Evolutionary conservation across 108 stramenopile species (phyloP).

Genomic region (Cylindrotheca fusiformis): DNA sequence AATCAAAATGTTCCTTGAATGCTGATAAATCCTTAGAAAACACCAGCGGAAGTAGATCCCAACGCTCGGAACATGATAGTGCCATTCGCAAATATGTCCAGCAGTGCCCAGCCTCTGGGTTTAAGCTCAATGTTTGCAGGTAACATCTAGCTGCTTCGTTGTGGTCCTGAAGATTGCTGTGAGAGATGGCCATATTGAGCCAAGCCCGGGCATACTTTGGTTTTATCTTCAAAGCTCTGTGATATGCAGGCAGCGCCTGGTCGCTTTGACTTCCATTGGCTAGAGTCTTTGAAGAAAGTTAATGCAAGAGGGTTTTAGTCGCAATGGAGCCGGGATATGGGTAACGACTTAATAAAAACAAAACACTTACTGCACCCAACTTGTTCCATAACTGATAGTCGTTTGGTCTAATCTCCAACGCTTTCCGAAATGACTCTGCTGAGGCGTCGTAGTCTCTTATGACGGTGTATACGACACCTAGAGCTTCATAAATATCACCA

Average conservation of each 20-base stretch:
- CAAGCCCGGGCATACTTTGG: constrained; percentile 94
- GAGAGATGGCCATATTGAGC: constrained; percentile 97
- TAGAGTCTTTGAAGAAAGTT: constrained; percentile 44
- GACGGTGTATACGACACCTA: constrained; percentile 94
- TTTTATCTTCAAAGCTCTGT: constrained; percentile 76
- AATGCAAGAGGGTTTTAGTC: neutral
- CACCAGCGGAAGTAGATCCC: constrained; percentile 86
- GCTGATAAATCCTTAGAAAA: constrained; percentile 69
- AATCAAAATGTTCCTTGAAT: constrained; percentile 79
- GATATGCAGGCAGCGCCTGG: constrained; percentile 82
- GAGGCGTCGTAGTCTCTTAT: constrained; percentile 87
- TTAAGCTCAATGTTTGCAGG: constrained; percentile 87
- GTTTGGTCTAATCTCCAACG: constrained; percentile 62
- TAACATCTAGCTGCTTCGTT: constrained; percentile 90
- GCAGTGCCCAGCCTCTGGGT: constrained; percentile 87
- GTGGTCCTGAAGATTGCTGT: constrained; percentile 84
- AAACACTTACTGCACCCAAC: constrained; percentile 65
- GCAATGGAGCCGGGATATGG: neutral
- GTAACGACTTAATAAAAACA: neutral
- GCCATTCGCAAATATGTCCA: constrained; percentile 96
- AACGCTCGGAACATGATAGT: constrained; percentile 85
- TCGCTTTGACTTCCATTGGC: constrained; percentile 90
- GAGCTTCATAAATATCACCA: constrained; percentile 80
- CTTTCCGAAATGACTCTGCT: constrained; percentile 68
- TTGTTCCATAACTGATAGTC: constrained; percentile 93